These are phyloP conservation scores for Rauvolfia tetraphylla DNA, from an alignment of 257 asterid species.

Conservation along the genomic window DNA sequence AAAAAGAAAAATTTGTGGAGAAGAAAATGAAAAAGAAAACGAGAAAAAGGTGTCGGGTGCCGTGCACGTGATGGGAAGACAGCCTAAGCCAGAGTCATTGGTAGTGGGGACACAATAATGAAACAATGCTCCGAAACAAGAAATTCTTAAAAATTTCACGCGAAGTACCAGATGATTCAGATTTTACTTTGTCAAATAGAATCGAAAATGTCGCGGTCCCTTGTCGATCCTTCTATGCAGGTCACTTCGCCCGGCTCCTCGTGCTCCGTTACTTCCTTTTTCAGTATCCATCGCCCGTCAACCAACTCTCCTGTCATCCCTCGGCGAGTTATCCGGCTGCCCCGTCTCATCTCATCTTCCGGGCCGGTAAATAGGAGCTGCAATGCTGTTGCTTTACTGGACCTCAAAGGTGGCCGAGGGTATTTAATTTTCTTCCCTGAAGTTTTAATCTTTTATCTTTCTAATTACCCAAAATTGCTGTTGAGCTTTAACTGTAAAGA, in stretches of 20 bases:
- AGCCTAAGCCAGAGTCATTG: too few species aligned
- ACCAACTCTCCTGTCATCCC: neutral
- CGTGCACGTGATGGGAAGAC: neutral
- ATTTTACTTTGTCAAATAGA: neutral
- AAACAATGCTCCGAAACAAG: neutral
- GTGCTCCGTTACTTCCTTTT: neutral
- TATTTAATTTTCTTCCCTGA: neutral
- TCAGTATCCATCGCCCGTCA: neutral
- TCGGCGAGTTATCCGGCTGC: neutral
- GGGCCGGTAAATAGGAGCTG: neutral
- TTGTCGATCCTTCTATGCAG: neutral
- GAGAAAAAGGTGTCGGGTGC: neutral
- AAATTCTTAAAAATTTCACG: neutral
- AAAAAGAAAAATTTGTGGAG: too few species aligned
- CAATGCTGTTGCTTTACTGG: constrained; percentile 3
- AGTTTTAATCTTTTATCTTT: too few species aligned
- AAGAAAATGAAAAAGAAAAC: neutral
- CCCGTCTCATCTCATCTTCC: neutral
- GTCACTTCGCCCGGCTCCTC: neutral
- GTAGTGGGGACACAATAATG: too few species aligned
- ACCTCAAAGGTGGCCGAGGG: constrained; percentile 10
- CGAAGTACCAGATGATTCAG: too few species aligned
- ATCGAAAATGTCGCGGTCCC: neutral
- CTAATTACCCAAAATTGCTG: neutral
- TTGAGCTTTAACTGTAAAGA: neutral